These are phyloP conservation scores for Vaccinium macrocarpon DNA, from an alignment of 148 eudicot genomes.

Conservation along the genomic window DNA sequence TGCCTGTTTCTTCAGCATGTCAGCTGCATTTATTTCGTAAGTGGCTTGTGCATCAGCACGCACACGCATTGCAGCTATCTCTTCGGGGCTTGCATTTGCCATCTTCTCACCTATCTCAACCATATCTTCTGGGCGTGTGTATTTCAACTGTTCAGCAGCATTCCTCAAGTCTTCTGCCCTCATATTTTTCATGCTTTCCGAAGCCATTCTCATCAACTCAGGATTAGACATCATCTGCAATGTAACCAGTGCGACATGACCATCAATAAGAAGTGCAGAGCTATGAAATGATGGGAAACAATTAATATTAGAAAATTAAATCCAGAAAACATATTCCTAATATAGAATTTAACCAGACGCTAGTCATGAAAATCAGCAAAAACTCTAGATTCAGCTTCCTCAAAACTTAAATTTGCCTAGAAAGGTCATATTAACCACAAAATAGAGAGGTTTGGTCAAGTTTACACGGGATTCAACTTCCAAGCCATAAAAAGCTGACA, in stretches of 20 bases:
- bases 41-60: conserved; percentile 72
- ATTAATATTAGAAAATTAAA: not conserved
- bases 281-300: not conserved
- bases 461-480: not conserved
- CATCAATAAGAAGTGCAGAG: not conserved
- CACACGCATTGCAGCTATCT: conserved; percentile 75
- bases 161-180: conserved; percentile 78
- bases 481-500: not conserved
- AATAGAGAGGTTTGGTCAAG: not conserved
- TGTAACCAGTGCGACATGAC: not conserved
- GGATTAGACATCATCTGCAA: conserved; percentile 99
- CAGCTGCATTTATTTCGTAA: conserved; percentile 74
- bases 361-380: not conserved
- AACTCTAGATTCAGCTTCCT: not conserved
- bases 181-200: conserved; percentile 85
- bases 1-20: conserved; percentile 90
- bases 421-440: not conserved
- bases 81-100: conserved; percentile 91
- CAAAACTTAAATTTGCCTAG: not conserved
- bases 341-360: not conserved
- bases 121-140: conserved; percentile 83
- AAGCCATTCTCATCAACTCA: conserved; percentile 87
- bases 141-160: conserved; percentile 94
- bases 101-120: conserved; percentile 88
- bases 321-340: not conserved